Evolutionary conservation across 2,329 filamentous ascomycete genomes (phyloP), one percentile per base, ranked within the genome.

Genomic region (Aureobasidium pullulans): DNA sequence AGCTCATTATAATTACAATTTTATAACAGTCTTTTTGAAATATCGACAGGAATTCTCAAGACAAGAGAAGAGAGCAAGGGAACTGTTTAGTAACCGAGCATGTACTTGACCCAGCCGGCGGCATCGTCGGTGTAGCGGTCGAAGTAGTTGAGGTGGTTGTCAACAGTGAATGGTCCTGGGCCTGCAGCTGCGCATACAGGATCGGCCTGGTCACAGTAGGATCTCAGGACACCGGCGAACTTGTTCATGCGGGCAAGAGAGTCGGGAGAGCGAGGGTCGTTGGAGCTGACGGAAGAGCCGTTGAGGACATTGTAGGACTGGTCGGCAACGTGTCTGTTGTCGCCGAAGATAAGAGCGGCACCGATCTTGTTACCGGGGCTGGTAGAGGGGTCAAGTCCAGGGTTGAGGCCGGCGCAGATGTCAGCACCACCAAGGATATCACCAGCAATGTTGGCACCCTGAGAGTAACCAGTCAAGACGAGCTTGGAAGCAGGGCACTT

Each of bases 351-450:
- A 2, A 64, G 59, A 3, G 57, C 65, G 7, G 68, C 67, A 6
- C 57, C 64, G 49, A 71, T 40, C 43, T 57, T 16, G 42, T 40
- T 50, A 13, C 58, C 62, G 9, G 63, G 52, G 43, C 60, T 62
- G 28, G 63, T 62, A 13, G 34, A 39, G 44, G 44, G 42, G 65
- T 61, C 37, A 36, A 59, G 37, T 57, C 60, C 9, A 76, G 75
- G 6, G 79, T 77, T 52, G 75, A 77, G 23, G 71, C 67, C 59
- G 80, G 69, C 60, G 77, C 77, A 48, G 72, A 16, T 7, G 23
- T 57, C 54, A 1, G 42, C 29, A 65, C 39, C 66, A 57, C 13
- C 60, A 2, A 67, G 47, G 29, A 66, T 58, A 15, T 65, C 59
- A 7, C 63, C 63, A 8, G 61, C 62, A 11, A 77, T 68, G 2